Percentiles rank a stretch among this genome's conserved stretches.
Conservation (phyloP, 345 rosid species). For the Eucalyptus sideroxylon region DNA sequence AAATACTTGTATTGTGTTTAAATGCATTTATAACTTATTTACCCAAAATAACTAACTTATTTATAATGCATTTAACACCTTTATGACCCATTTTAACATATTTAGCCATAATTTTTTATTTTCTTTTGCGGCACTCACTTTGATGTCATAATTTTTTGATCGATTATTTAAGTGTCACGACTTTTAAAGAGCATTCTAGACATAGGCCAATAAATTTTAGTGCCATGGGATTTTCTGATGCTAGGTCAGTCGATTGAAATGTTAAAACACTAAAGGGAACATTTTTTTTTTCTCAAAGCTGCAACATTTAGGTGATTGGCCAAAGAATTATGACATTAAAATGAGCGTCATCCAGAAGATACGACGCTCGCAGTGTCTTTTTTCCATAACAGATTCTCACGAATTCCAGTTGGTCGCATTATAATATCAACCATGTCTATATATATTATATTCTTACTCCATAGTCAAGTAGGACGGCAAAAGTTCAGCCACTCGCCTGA, state of each 20-base stretch:
- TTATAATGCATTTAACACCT: too few species aligned
- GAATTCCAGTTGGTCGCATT: background rate
- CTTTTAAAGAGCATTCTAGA: background rate
- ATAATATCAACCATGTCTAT: background rate
- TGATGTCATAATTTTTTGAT: background rate
- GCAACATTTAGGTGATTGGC: background rate
- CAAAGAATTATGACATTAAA: background rate
- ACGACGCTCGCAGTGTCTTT: rapidly evolving
- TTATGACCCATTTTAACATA: too few species aligned
- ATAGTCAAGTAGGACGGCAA: background rate
- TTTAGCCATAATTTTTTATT: too few species aligned
- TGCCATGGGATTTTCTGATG: background rate
- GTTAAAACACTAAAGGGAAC: rapidly evolving
- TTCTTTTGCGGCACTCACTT: background rate
- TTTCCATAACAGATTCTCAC: background rate
- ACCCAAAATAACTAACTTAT: too few species aligned
- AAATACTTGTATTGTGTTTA: too few species aligned
- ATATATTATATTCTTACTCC: background rate
- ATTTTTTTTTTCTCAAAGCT: background rate
- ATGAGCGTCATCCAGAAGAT: background rate
- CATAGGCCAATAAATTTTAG: background rate
- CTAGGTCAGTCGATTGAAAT: background rate
- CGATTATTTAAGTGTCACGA: background rate
- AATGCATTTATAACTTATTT: too few species aligned
- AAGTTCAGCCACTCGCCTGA: background rate